Evolutionary conservation across 208 protist genomes (phyloP).

Genomic region (Wallacemonas rigidus): DNA sequence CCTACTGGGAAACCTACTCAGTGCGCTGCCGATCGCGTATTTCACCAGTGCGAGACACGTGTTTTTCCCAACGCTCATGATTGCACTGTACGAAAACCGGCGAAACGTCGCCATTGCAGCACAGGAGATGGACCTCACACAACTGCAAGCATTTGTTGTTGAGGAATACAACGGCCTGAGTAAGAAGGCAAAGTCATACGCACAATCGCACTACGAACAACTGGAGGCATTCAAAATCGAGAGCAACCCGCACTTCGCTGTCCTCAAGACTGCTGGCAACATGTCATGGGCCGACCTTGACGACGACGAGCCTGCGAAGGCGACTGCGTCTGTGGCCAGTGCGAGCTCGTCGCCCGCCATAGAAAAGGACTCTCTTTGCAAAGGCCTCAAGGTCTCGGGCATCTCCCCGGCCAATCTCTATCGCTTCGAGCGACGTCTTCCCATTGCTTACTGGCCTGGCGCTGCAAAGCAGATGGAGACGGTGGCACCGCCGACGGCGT

Average conservation of each 20-base stretch:
- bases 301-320: constrained; percentile 37
- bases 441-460: constrained; percentile 76
- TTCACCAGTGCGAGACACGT: constrained; percentile 85
- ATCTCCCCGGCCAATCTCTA: constrained; percentile 43
- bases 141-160: constrained; percentile 56
- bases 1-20: constrained; percentile 63
- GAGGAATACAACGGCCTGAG: constrained; percentile 72
- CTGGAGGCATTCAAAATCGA: constrained; percentile 44
- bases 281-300: constrained; percentile 56
- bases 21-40: constrained; percentile 75
- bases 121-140: constrained; percentile 71
- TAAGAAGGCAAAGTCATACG: constrained; percentile 75
- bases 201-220: constrained; percentile 53
- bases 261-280: constrained; percentile 33
- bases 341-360: constrained; percentile 41
- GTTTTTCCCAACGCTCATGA: constrained; percentile 76
- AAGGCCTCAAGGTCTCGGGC: constrained; percentile 38
- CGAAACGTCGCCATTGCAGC: constrained; percentile 62
- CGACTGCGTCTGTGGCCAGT: constrained; percentile 29
- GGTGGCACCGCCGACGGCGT: neutral
- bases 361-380: constrained; percentile 79
- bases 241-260: constrained; percentile 29
- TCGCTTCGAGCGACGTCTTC: constrained; percentile 66
- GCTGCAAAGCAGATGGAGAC: constrained; percentile 53
- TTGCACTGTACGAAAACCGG: constrained; percentile 46